Base-by-base conservation (phyloP, 2,329 filamentous ascomycete genomes). In the Claviceps spartinae region DNA sequence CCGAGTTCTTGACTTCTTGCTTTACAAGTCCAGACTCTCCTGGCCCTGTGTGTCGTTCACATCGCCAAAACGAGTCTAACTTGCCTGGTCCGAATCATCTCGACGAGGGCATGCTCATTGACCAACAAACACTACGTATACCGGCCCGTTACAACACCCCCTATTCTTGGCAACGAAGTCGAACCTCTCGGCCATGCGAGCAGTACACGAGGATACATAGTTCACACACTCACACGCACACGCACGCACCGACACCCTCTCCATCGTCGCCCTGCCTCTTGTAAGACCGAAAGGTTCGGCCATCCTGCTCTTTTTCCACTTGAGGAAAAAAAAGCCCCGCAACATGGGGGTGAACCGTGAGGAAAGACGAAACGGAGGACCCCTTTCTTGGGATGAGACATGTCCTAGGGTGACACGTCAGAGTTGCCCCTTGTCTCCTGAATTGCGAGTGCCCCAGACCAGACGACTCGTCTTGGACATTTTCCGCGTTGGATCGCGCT, bases 341-440 rank as follows among this genome's bases (percentile, higher is more conserved):
- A 37, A 41, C 26, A 42, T 42, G 49, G 52, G 52, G 47, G 53
- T 54, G 22, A 22, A 22, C 3, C 22, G 22, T 22, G 43, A 40
- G 20, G 51, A 50, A 40, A 53, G 51, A 54, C 42, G 53, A 47
- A 48, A 52, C 54, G 48, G 36, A 50, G 48, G 48, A 51, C 50
- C 54, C 58, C 51, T 57, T 57, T 56, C 52, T 59, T 55, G 54
- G 57, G 55, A 57, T 60, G 57, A 62, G 61, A 63, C 60, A 61
- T 44, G 37, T 53, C 53, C 54, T 53, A 54, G 56, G 56, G 24
- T 56, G 57, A 59, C 60, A 59, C 55, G 58, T 59, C 61, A 62
- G 55, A 60, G 53, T 49, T 8, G n/a, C 14, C 50, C 54, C 54
- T 52, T 53, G 48, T 56, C 30, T 54, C 30, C 45, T 47, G 50